phyloP scores from a whole-genome alignment of 345 rosid genomes.

The Abelmoschus esculentus region DNA sequence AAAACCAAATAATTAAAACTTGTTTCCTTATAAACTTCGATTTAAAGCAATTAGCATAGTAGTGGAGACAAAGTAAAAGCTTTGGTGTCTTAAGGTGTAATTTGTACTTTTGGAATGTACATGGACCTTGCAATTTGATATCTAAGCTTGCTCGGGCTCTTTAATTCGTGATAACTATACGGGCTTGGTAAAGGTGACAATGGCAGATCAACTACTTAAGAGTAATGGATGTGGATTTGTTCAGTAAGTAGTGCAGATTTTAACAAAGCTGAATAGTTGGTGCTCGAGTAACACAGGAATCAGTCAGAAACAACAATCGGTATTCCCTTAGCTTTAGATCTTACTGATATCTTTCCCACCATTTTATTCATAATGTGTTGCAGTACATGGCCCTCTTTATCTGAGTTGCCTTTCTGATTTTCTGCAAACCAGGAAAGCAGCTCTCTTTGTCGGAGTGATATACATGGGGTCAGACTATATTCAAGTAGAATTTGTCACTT shows the following conservation, averaged over 20 bases:
- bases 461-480: not conserved
- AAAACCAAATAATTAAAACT: conserved; percentile 13
- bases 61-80: not conserved
- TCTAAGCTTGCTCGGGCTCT: not conserved
- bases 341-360: not conserved
- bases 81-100: not conserved
- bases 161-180: not conserved
- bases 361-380: not conserved
- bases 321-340: not conserved
- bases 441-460: not conserved
- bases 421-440: not conserved
- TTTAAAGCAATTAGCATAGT: not conserved
- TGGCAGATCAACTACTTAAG: not conserved
- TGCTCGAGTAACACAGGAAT: not conserved
- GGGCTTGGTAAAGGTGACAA: not conserved
- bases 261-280: not conserved
- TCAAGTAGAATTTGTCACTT: not conserved
- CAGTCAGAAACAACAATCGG: not conserved
- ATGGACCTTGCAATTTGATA: not conserved
- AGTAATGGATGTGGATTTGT: not conserved
- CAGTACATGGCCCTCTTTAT: not conserved
- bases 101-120: not conserved
- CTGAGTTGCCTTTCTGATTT: not conserved
- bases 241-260: not conserved
- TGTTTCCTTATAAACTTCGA: conserved; percentile 31